These are phyloP conservation scores for Tulasnella sp. DNA, from an alignment of 768 basidiomycete genomes.

Conservation along the genomic window DNA sequence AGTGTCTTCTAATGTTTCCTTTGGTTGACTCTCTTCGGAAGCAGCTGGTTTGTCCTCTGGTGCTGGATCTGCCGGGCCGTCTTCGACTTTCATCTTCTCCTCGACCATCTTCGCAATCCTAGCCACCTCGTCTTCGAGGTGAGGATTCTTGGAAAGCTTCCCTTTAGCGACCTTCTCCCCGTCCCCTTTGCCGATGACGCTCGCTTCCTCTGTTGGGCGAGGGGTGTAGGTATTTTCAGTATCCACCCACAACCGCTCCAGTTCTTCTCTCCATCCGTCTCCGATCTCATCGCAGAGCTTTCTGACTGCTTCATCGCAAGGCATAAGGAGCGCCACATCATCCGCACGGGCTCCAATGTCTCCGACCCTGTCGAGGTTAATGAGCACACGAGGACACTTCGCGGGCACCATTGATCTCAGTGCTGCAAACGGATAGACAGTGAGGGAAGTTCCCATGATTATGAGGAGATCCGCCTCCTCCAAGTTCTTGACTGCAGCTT, in stretches of 20 bases:
- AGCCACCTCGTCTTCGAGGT: conserved; percentile 5
- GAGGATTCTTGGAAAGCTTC: background rate
- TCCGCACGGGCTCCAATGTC: conserved; percentile 40
- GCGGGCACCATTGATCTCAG: conserved; percentile 47
- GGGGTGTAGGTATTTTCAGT: conserved; percentile 26
- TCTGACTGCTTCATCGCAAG: conserved; percentile 57
- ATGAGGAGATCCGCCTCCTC: conserved; percentile 72
- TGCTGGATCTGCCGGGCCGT: background rate
- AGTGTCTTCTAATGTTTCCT: background rate
- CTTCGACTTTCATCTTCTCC: conserved; percentile 7
- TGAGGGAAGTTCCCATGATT: conserved; percentile 83
- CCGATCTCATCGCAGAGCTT: conserved; percentile 47
- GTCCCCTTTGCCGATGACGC: background rate
- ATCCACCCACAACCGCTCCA: conserved; percentile 42
- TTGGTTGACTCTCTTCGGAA: background rate
- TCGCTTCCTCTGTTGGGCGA: background rate
- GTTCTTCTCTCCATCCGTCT: conserved; percentile 56
- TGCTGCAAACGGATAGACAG: conserved; percentile 77
- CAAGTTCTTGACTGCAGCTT: conserved; percentile 41
- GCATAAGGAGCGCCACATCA: conserved; percentile 54
- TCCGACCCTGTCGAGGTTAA: conserved; percentile 79
- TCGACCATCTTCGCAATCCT: conserved; percentile 8
- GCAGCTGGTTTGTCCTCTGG: background rate
- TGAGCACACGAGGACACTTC: conserved; percentile 67
- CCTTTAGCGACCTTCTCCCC: background rate